These are phyloP conservation scores for Mortierella sp. DNA, from an alignment of 371 early-diverging fungal species.

Conservation along the genomic window DNA sequence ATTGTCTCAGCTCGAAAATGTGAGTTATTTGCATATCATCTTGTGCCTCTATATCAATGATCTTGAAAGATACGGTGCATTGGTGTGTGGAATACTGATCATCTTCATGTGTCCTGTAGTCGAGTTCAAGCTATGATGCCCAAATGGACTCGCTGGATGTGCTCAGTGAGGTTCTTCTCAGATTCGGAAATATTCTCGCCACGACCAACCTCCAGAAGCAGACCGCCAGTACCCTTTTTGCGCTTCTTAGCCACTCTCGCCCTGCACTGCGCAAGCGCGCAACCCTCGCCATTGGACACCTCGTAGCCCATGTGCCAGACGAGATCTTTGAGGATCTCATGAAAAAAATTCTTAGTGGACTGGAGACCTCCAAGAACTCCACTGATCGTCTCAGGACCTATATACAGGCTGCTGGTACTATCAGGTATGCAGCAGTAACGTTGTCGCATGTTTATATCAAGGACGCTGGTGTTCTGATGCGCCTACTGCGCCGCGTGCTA, in stretches of 20 bases:
- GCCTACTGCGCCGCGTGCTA: too few relatives aligned
- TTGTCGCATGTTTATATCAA: not conserved
- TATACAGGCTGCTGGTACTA: slow-evolving; percentile 77
- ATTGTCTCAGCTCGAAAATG: slow-evolving; percentile 66
- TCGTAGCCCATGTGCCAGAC: slow-evolving; percentile 79
- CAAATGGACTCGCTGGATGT: slow-evolving; percentile 89
- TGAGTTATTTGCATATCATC: too few relatives aligned
- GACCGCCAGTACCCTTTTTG: slow-evolving; percentile 75
- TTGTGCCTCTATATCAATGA: too few relatives aligned
- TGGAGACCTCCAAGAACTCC: slow-evolving; percentile 60
- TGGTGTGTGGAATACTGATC: not conserved
- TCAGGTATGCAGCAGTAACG: slow-evolving; percentile 64
- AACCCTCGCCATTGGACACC: slow-evolving; percentile 77
- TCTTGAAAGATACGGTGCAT: not conserved
- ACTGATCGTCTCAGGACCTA: slow-evolving; percentile 78
- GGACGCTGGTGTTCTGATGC: too few relatives aligned
- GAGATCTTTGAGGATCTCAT: slow-evolving; percentile 76
- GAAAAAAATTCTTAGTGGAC: slow-evolving; percentile 56
- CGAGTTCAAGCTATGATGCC: slow-evolving; percentile 72
- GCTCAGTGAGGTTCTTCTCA: slow-evolving; percentile 81
- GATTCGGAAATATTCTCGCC: slow-evolving; percentile 75
- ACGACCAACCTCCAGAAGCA: slow-evolving; percentile 63
- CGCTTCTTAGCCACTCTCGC: slow-evolving; percentile 76
- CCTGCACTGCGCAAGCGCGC: slow-evolving; percentile 89
- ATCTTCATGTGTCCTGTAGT: slow-evolving; percentile 25